Evolutionary conservation across 2,329 filamentous ascomycete species (phyloP).

Genomic region (Sordariomycetes sp.): DNA sequence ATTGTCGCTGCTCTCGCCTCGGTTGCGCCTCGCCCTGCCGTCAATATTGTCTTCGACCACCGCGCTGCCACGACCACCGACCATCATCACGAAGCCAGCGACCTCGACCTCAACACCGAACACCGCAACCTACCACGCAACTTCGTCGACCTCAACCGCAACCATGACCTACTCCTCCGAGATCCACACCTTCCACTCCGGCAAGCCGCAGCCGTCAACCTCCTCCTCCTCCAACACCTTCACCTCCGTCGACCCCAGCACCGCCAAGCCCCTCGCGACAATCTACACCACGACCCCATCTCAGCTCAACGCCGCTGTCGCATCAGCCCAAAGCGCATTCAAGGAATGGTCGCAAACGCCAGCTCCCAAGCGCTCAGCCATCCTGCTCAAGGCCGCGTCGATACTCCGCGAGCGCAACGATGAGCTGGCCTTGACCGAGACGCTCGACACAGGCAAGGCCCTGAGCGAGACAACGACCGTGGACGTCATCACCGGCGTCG

Average conservation of each 20-base stretch:
- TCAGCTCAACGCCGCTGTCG: slow-evolving; percentile 64
- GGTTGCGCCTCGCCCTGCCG: no score
- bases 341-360: slow-evolving; percentile 67
- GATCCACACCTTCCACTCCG: slow-evolving; percentile 65
- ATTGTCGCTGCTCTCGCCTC: no score
- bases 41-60: no score
- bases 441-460: slow-evolving; percentile 78
- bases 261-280: slow-evolving; percentile 56
- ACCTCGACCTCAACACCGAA: no score
- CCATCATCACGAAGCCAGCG: no score
- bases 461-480: slow-evolving; percentile 78
- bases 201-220: slow-evolving; percentile 50
- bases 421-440: slow-evolving; percentile 69
- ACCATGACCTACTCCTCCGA: slow-evolving; percentile 26
- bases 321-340: slow-evolving; percentile 64
- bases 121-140: no score
- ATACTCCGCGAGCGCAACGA: slow-evolving; percentile 71
- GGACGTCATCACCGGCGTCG: slow-evolving; percentile 73
- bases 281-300: slow-evolving; percentile 59
- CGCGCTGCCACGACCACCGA: no score
- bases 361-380: slow-evolving; percentile 63
- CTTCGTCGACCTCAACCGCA: no score
- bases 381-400: slow-evolving; percentile 67
- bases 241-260: slow-evolving; percentile 66
- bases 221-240: slow-evolving; percentile 54